Evolutionary conservation across 176 grass and related monocot genomes (phyloP), one percentile per base, ranked within the genome.

Genomic region (Pharus latifolius): DNA sequence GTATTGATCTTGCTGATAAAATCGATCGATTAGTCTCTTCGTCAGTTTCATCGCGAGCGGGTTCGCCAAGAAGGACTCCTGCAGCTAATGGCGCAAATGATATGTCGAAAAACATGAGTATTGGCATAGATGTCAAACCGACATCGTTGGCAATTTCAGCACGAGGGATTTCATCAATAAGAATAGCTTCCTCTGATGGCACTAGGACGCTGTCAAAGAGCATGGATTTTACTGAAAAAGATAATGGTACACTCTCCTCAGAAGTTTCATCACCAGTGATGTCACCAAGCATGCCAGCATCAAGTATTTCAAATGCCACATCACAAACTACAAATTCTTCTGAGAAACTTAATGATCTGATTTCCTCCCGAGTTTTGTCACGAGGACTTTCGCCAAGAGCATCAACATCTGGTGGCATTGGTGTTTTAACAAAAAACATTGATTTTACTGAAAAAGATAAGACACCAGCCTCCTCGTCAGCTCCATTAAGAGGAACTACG

Each of bases 1-100:
- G 83, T 69, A 85, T 76, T 62, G 64, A 85, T 75, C 83, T 85
- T 56, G 71, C 83, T 27, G 83, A 85, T 22, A 85, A 80, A 56
- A 85, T 85, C 23, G 77, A 85, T 1, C 55, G 41, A 0, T 43
- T 85, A 10, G 83, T 85, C 29, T 80, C 83, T 10, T 70, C 64
- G 0, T 56, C 70, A 2, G 42, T 65, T 38, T 67, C 61, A 43
- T 74, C 62, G 0, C 48, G 49, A 48, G 76, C 53, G 30, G 63
- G 11, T 7, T 85, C 83, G 15, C 83, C 83, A n/a, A 85, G 63
- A 64, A 64, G 32, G 63, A 62, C 77, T 16, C 19, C 56, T 75
- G 70, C 45, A 66, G 74, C 55, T 3, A 75, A 42, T 70, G 70
- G 56, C 49, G 10, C 56, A 26, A 15, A 71, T 40, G 76, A 75